A percentile compares a stretch with the other conserved stretches of the same genome.
Evolutionary conservation across 164 flowering plant species (phyloP).

Genomic region (Chloranthus sessilifolius): DNA sequence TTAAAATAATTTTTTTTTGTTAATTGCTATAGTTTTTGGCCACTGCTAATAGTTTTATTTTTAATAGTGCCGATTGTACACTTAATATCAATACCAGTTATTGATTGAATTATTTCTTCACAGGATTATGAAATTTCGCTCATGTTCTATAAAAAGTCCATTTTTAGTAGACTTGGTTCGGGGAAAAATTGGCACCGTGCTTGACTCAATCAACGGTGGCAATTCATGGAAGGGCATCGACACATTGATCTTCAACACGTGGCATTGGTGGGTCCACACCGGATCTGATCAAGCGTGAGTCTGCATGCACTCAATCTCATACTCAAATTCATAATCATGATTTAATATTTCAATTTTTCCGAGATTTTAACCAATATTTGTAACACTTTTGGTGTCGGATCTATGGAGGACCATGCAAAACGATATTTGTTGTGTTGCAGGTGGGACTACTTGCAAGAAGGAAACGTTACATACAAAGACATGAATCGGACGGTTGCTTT

Average conservation of each 20-base stretch:
- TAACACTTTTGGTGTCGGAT: too few species aligned
- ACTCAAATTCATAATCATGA: not conserved
- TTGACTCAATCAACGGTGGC: slow-evolving; percentile 16
- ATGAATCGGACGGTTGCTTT: slow-evolving; percentile 78
- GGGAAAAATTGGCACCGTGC: slow-evolving; percentile 9
- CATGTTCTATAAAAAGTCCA: slow-evolving; percentile 7
- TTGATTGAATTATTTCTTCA: too few species aligned
- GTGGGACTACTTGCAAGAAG: slow-evolving; percentile 70
- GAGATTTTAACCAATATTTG: too few species aligned
- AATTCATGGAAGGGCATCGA: slow-evolving; percentile 18
- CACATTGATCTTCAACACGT: slow-evolving; percentile 18
- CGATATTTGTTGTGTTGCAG: too few species aligned
- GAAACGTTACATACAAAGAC: slow-evolving; percentile 34
- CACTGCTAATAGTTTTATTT: too few species aligned
- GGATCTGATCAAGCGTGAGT: slow-evolving; percentile 47
- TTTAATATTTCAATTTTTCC: too few species aligned
- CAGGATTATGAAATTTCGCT: slow-evolving; percentile 17
- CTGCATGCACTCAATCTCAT: too few species aligned
- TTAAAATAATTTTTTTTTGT: too few species aligned
- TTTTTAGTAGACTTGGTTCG: slow-evolving; percentile 17
- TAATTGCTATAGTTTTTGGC: too few species aligned
- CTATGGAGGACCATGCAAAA: too few species aligned
- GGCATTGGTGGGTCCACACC: slow-evolving; percentile 19
- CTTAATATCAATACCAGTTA: too few species aligned
- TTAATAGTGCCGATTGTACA: too few species aligned